phyloP scores from a whole-genome alignment of 2,329 filamentous ascomycete genomes.

The Botrytis deweyae region DNA sequence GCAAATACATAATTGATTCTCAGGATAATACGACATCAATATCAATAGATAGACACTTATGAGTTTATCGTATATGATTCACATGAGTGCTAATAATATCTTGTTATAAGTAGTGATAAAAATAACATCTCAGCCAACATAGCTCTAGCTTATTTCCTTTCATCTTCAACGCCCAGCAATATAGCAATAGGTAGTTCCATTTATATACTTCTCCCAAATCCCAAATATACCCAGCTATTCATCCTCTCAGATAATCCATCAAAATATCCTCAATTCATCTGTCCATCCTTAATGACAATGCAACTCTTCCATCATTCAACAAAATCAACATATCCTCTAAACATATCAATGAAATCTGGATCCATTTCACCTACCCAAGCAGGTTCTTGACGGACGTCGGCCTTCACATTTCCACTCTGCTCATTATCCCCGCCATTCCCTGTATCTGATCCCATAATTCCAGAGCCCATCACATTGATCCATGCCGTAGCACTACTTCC shows the following conservation, averaged over 20 bases:
- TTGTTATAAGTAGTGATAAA: background rate
- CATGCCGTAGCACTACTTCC: background rate
- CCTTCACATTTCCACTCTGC: background rate
- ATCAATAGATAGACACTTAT: background rate
- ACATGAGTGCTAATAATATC: background rate
- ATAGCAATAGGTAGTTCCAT: background rate
- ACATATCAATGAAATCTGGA: constrained; percentile 36
- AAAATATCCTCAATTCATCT: background rate
- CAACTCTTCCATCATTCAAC: background rate
- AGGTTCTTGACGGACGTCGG: constrained; percentile 27
- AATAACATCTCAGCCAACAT: background rate
- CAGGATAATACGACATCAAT: background rate
- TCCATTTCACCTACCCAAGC: constrained; percentile 40
- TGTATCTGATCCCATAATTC: background rate
- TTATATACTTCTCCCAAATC: background rate
- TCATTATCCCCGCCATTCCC: background rate
- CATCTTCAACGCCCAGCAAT: background rate
- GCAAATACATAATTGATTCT: background rate
- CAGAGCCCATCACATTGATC: constrained; percentile 17
- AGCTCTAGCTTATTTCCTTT: background rate
- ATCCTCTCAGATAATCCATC: background rate
- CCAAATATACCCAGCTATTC: background rate
- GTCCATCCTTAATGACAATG: background rate
- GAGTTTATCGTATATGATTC: too few species aligned
- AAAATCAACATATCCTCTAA: constrained; percentile 40